These are phyloP conservation scores for Neofusicoccum parvum DNA, from an alignment of 2,329 filamentous ascomycete genomes.

Conservation along the genomic window DNA sequence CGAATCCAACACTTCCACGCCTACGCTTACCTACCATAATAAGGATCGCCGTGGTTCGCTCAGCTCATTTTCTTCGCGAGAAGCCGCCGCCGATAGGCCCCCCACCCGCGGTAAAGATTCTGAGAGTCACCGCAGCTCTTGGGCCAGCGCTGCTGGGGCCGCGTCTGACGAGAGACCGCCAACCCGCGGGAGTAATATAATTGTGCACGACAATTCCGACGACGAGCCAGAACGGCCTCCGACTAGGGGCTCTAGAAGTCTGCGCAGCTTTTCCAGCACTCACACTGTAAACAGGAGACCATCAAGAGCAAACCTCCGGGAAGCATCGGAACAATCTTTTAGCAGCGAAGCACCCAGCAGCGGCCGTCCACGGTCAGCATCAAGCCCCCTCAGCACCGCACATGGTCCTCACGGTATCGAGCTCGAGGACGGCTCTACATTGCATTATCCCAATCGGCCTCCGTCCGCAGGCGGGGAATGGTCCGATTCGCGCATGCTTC, in stretches of 20 bases:
- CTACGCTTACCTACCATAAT: conserved; percentile 18
- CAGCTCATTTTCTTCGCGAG: conserved; percentile 1
- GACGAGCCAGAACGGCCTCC: conserved; percentile 11
- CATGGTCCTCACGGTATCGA: conserved; percentile 32
- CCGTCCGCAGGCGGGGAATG: conserved; percentile 40
- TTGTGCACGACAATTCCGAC: neutral
- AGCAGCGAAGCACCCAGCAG: conserved; percentile 27
- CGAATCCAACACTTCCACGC: conserved; percentile 10
- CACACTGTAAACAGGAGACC: conserved; percentile 4
- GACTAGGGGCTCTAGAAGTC: conserved; percentile 31
- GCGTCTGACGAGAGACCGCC: conserved; percentile 31
- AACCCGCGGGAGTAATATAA: conserved; percentile 3
- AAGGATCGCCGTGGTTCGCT: conserved; percentile 4
- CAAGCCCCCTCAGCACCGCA: conserved; percentile 20
- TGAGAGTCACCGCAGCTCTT: conserved; percentile 6
- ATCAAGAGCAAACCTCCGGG: conserved; percentile 6
- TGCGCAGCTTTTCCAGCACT: conserved; percentile 29
- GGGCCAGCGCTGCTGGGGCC: conserved; percentile 26
- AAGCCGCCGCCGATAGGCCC: conserved; percentile 2
- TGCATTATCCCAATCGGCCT: conserved; percentile 40
- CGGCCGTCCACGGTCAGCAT: conserved; percentile 30
- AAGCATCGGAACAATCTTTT: conserved; percentile 34
- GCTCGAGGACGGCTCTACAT: conserved; percentile 36
- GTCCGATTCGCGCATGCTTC: conserved; percentile 37
- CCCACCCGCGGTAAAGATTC: conserved; percentile 13